A percentile compares a stretch with the other conserved stretches of the same genome.
Conservation (phyloP, 768 basidiomycete genomes). For the Pisolithus albus region DNA sequence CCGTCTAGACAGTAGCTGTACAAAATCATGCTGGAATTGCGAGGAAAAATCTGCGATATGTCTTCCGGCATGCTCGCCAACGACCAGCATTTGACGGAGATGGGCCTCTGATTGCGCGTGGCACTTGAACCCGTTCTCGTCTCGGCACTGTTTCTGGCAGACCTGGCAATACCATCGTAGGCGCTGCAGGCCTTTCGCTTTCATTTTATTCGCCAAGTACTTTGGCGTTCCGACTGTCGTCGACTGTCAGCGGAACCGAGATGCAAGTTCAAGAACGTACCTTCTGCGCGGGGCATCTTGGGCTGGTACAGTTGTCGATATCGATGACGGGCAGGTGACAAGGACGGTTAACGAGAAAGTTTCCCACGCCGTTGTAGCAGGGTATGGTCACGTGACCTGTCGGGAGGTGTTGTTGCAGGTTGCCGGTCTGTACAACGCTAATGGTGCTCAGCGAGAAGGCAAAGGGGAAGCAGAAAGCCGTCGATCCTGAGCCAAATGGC, state of each 20-base stretch:
- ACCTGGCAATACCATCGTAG: conserved; percentile 99
- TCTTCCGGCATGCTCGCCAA: conserved; percentile 87
- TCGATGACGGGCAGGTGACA: not conserved
- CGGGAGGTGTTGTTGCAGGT: not conserved
- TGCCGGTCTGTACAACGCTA: not conserved
- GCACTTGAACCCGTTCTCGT: conserved; percentile 99
- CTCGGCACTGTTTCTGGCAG: conserved; percentile 96
- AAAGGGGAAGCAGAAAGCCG: conserved; percentile 59
- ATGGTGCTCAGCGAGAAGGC: conserved; percentile 70
- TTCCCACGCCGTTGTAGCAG: conserved; percentile 6
- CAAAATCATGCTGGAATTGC: conserved; percentile 88
- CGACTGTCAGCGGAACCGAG: not conserved
- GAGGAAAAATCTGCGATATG: conserved; percentile 88
- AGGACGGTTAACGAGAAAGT: not conserved
- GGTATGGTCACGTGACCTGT: not conserved
- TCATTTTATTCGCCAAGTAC: conserved; percentile 92
- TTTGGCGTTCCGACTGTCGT: conserved; percentile 76
- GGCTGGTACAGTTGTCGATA: conserved; percentile 1
- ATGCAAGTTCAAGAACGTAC: conserved; percentile 26
- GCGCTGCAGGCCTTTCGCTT: conserved; percentile 92
- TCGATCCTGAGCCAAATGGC: not conserved
- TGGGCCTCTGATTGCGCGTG: conserved; percentile 85
- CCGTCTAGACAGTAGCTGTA: conserved; percentile 83
- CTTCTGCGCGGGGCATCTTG: conserved; percentile 82
- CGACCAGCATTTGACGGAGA: conserved; percentile 93